Evolutionary conservation across 257 asterid species (phyloP), one percentile per base, ranked within the genome.

Genomic region (Linaria vulgaris): DNA sequence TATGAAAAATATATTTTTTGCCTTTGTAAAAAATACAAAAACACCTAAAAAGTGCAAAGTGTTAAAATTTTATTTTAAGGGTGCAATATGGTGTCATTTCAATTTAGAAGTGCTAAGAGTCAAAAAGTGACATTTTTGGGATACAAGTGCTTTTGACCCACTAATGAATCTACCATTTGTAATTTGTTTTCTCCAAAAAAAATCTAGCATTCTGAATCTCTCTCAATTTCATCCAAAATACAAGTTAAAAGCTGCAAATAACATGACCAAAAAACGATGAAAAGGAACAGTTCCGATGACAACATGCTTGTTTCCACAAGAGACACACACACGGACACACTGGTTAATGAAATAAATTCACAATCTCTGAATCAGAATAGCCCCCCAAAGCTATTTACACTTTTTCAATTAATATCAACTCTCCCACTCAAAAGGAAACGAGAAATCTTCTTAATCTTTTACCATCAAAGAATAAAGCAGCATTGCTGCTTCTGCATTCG

Each of bases 401-500:
- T 1, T 63, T 24, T n/a, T n/a, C n/a, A 23, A 23, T n/a, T n/a
- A 66, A 56, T 37, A 62, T 53, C 54, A 44, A 31, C 15, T 30
- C n/a, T n/a, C n/a, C 23, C 41, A 20, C 17, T 39, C 4, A 6
- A 17, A 49, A 49, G 21, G 21, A 61, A 55, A 19, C 20, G 17
- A 59, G 31, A 37, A 22, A 38, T 21, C 49, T 21, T 64, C 63
- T 24, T 34, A 34, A 3, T 34, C 9, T 39, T 52, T 59, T 72
- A 74, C 73, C 81, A 84, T 77, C 77, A 81, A n/a, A 66, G 73
- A 46, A n/a, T n/a, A n/a, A 59, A 79, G 70, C 83, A 67, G 30
- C 84, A 64, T 69, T 79, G 77, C 88, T 84, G 83, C 80, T 79
- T 79, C 88, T 84, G 83, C 80, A 39, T 8, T n/a, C 20, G 41